phyloP scores from a whole-genome alignment of 495 filamentous ascomycete species.

The Penicillium atrosanguineum region DNA sequence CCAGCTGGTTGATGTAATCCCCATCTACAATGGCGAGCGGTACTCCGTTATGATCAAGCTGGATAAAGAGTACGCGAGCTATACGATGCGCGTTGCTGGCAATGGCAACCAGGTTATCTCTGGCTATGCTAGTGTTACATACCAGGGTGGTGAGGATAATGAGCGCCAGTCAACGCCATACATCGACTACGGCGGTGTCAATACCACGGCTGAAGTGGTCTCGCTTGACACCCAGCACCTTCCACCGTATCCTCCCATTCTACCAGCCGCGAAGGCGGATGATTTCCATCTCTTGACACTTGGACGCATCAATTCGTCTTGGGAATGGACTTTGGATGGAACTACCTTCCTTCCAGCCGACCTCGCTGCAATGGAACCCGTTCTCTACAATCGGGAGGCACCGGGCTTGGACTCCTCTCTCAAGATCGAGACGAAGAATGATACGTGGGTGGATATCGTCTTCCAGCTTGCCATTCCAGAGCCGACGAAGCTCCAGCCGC shows the following conservation, averaged over 20 bases:
- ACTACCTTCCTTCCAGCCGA: conserved; percentile 18
- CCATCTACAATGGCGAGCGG: conserved; percentile 31
- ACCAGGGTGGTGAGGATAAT: neutral
- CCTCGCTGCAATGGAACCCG: conserved; percentile 19
- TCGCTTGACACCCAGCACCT: neutral
- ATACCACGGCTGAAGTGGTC: neutral
- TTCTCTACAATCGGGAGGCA: conserved; percentile 32
- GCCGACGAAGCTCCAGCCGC: conserved; percentile 18
- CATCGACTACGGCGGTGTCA: neutral
- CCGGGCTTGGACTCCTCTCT: conserved; percentile 13
- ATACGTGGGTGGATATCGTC: conserved; percentile 53
- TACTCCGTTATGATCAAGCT: conserved; percentile 38
- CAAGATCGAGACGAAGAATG: conserved; percentile 42
- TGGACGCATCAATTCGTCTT: conserved; percentile 32
- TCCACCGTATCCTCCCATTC: conserved; percentile 31
- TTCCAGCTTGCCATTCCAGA: conserved; percentile 23
- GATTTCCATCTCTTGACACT: conserved; percentile 35
- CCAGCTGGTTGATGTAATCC: conserved; percentile 24
- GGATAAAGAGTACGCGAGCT: conserved; percentile 29
- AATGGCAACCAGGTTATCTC: conserved; percentile 28
- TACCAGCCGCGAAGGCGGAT: conserved; percentile 32
- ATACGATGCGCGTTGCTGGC: conserved; percentile 33
- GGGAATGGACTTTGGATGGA: conserved; percentile 39
- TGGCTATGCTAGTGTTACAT: neutral
- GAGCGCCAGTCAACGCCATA: neutral